Evolutionary conservation across 2,329 filamentous ascomycete genomes (phyloP).

Genomic region (Fusarium udum): DNA sequence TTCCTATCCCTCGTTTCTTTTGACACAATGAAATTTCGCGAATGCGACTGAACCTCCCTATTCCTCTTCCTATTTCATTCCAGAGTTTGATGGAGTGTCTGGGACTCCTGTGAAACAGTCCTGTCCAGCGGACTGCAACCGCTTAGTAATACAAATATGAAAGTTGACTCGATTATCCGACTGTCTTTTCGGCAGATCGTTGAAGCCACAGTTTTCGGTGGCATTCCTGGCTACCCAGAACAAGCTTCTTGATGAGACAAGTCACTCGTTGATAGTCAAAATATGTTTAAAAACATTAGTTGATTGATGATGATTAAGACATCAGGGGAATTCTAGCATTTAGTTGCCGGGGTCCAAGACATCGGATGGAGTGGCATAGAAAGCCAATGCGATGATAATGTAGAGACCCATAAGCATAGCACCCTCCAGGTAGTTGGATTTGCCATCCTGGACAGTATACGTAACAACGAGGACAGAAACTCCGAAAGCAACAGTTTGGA

Average conservation of each 20-base stretch:
- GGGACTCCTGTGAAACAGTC: constrained; percentile 3
- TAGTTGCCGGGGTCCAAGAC: constrained; percentile 52
- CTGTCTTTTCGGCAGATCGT: constrained; percentile 2
- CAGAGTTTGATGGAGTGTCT: not conserved
- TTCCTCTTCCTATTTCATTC: not conserved
- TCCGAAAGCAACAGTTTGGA: constrained; percentile 81
- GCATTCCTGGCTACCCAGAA: not conserved
- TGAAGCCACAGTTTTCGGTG: not conserved
- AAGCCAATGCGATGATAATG: constrained; percentile 68
- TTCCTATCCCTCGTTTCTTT: constrained; percentile 17
- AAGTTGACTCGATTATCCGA: constrained; percentile 24
- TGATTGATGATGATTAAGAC: not conserved
- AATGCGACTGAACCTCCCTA: constrained; percentile 1
- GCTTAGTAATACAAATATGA: constrained; percentile 40
- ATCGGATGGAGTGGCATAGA: constrained; percentile 63
- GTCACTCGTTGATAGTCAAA: not conserved
- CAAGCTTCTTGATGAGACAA: not conserved
- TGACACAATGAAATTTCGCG: constrained; percentile 37
- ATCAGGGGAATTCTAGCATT: not conserved
- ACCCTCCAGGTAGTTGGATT: constrained; percentile 85
- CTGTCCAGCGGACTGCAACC: constrained; percentile 18
- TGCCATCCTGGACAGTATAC: constrained; percentile 81
- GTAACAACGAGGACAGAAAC: constrained; percentile 79
- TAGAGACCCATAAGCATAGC: constrained; percentile 70
- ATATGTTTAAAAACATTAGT: not conserved